Conservation (phyloP, 1,284 basidiomycete species). For the Trichosporon coremiiforme region DNA sequence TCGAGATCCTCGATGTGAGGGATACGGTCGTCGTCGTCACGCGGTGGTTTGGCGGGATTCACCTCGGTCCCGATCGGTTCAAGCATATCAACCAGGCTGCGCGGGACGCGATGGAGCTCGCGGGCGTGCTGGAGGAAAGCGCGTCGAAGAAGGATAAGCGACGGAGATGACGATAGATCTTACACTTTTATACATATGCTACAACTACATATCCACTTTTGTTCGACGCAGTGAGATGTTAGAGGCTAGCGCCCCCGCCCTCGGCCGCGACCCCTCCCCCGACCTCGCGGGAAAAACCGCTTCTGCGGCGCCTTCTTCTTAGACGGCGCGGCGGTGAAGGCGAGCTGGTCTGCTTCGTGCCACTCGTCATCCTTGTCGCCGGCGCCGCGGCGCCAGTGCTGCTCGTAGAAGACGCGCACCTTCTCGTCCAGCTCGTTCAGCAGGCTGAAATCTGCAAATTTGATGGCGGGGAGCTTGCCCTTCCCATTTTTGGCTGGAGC, state of each 20-base stretch:
- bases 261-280: slow-evolving; percentile 12
- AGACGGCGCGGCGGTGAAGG: slow-evolving; percentile 19
- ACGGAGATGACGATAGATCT: slow-evolving; percentile 1
- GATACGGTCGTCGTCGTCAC: slow-evolving; percentile 79
- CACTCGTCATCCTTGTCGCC: slow-evolving; percentile 23
- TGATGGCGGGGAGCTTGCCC: not conserved
- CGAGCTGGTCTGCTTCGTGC: slow-evolving; percentile 13
- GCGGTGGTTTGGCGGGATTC: slow-evolving; percentile 61
- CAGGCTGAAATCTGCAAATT: slow-evolving; percentile 28
- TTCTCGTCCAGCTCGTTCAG: slow-evolving; percentile 33
- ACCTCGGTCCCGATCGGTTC: slow-evolving; percentile 83
- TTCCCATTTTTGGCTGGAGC: not conserved
- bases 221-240: not conserved
- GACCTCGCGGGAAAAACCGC: not conserved
- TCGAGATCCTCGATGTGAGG: slow-evolving; percentile 71
- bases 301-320: slow-evolving; percentile 14
- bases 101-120: slow-evolving; percentile 76
- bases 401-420: slow-evolving; percentile 40
- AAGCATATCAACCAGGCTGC: slow-evolving; percentile 91
- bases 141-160: slow-evolving; percentile 22
- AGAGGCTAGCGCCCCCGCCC: not conserved
- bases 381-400: slow-evolving; percentile 48
- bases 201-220: not conserved
- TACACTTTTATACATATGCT: slow-evolving; percentile 17
- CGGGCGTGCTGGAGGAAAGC: slow-evolving; percentile 68